Percentiles rank a stretch among this genome's conserved stretches.
These are phyloP conservation scores for Yarrowia porcina DNA, from an alignment of 805 yeast species.

Conservation along the genomic window DNA sequence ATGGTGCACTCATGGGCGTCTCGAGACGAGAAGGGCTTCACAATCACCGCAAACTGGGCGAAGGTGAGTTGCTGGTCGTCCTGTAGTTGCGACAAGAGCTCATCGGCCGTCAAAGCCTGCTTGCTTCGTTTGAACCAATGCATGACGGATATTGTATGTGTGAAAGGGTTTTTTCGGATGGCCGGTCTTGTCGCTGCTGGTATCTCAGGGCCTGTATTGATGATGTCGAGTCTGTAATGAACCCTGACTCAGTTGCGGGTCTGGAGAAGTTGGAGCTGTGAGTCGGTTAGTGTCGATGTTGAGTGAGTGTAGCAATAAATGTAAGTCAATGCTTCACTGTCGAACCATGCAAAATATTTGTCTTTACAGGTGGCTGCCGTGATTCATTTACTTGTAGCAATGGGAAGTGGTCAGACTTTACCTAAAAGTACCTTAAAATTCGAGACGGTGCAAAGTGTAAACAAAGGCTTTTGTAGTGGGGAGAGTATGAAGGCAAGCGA, in stretches of 20 bases:
- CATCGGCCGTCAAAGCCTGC: conserved; percentile 20
- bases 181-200: background rate
- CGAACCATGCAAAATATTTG: conserved; percentile 4
- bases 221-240: background rate
- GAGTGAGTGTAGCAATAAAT: background rate
- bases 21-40: conserved; percentile 17
- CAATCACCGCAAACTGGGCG: conserved; percentile 23
- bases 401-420: conserved; percentile 22
- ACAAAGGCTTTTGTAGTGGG: background rate
- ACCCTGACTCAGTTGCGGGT: background rate
- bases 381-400: background rate
- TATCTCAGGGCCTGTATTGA: background rate
- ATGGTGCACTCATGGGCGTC: conserved; percentile 26
- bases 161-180: background rate
- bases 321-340: background rate
- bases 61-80: conserved; percentile 24
- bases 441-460: conserved; percentile 4
- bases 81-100: conserved; percentile 19
- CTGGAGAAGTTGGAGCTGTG: background rate
- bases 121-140: conserved; percentile 15
- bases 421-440: background rate
- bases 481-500: conserved; percentile 2
- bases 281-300: background rate
- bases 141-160: background rate
- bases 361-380: background rate